A percentile compares a stretch with the other conserved stretches of the same genome.
These are phyloP conservation scores for Vanrija pseudolonga DNA, from an alignment of 1,284 basidiomycete genomes.

Conservation along the genomic window DNA sequence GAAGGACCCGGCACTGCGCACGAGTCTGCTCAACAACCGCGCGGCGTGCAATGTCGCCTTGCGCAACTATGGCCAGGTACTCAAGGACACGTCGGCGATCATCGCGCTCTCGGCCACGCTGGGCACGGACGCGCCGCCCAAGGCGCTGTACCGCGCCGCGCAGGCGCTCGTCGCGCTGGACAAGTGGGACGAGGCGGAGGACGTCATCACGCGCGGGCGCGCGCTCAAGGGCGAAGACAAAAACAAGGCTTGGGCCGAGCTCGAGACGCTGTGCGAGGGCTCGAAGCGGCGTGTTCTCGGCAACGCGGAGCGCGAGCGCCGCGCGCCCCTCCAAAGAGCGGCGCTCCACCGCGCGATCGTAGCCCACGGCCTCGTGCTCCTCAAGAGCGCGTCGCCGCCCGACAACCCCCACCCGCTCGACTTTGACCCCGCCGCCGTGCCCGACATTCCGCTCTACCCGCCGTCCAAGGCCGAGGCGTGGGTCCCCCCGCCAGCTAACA, in stretches of 20 bases:
- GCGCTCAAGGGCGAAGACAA: conserved; percentile 22
- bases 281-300: conserved; percentile 28
- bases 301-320: conserved; percentile 33
- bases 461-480: conserved; percentile 53
- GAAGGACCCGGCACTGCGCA: conserved; percentile 59
- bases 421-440: conserved; percentile 51
- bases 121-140: conserved; percentile 54
- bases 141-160: conserved; percentile 80
- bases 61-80: conserved; percentile 83
- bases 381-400: conserved; percentile 51
- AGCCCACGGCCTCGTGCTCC: conserved; percentile 36
- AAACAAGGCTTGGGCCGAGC: conserved; percentile 17
- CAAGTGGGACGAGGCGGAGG: conserved; percentile 70
- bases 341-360: conserved; percentile 32
- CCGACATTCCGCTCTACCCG: conserved; percentile 20
- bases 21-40: conserved; percentile 78
- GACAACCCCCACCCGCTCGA: conserved; percentile 56
- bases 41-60: conserved; percentile 86
- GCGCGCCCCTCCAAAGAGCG: conserved; percentile 29
- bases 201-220: conserved; percentile 62
- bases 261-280: conserved; percentile 21
- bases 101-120: conserved; percentile 58
- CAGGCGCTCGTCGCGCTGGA: conserved; percentile 69
- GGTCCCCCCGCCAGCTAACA: conserved; percentile 56
- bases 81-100: conserved; percentile 76